Evolutionary conservation across 2,329 filamentous ascomycete species (phyloP), one percentile per base, ranked within the genome.

Genomic region (Alternaria novae-zelandiae): DNA sequence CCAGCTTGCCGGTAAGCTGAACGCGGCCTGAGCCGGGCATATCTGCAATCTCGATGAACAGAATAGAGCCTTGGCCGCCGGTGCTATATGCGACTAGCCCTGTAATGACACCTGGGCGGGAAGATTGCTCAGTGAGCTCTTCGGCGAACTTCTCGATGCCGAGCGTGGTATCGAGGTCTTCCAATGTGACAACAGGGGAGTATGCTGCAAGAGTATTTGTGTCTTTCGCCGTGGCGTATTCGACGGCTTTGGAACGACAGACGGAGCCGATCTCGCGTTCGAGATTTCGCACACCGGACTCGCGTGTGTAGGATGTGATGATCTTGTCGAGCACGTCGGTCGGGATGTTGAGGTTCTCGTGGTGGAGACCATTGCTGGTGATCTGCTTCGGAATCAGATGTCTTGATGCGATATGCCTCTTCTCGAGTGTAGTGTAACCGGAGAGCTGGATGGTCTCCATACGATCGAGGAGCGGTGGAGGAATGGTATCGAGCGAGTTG

Each of bases 331-430:
- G 87, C 4, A 97, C 94, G 30, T 95, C 91, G 63, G 93, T 90
- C 46, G 88, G 88, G 66, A 99, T 89, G 41, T 86, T 81, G 53
- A 99, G 87, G 72, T 97, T 91, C 50, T 90, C 89, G 25, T 90
- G 84, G 53, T 85, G 85, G 55, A 99, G 88, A 25, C 96, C 96
- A 76, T 99, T 99, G 58, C 92, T 91, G 54, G 89, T 90, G 73
- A 98, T 90, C 79, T 99, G 96, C 83, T 98, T 99, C 12, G 96
- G 96, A 20, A 99, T 90, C n/a, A 99, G 85, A 80, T 99, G 96
- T 71, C 91, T 91, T 72, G 90, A 89, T 15, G 96, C 95, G 77
- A 99, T 99, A 79, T 97, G 93, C 61, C 93, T 89, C 84, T 99
- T 99, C 84, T 99, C 96, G 17, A 98, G 86, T 6, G 94, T 97